A percentile compares a stretch with the other conserved stretches of the same genome.
Evolutionary conservation across 805 yeast species (phyloP).

Genomic region (Sugiyamaella smithiae): DNA sequence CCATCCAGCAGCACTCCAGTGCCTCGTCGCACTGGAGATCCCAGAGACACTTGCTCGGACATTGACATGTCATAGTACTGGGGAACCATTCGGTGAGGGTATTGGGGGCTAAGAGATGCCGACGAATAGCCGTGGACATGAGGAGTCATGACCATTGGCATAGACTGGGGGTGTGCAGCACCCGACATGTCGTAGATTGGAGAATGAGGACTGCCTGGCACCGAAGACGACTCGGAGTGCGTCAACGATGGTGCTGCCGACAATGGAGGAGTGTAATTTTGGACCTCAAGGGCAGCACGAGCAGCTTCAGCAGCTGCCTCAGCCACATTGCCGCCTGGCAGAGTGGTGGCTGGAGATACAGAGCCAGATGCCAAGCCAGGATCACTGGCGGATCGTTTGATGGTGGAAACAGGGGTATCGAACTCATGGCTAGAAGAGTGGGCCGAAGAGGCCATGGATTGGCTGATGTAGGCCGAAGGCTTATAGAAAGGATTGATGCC

Average conservation of each 20-base stretch:
- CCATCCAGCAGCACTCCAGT: background rate
- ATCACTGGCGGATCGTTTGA: constrained; percentile 1
- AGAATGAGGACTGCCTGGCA: constrained; percentile 18
- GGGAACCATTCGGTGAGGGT: background rate
- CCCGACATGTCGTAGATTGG: constrained; percentile 12
- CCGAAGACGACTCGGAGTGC: constrained; percentile 15
- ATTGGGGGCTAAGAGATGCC: too few species aligned
- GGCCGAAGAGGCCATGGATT: background rate
- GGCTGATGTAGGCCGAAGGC: constrained; percentile 29
- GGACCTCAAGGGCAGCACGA: constrained; percentile 20
- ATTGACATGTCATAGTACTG: background rate
- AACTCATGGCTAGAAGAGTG: background rate
- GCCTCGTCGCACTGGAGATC: background rate
- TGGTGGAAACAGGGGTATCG: background rate
- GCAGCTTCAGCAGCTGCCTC: constrained; percentile 24
- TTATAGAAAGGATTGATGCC: constrained; percentile 37
- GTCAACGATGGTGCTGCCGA: constrained; percentile 17
- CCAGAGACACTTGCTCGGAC: background rate
- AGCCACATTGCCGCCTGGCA: constrained; percentile 4
- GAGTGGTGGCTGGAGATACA: constrained; percentile 1
- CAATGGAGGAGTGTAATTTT: constrained; percentile 17
- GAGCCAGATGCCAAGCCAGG: background rate
- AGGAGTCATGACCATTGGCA: background rate
- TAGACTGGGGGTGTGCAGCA: too few species aligned
- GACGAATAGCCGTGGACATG: too few species aligned